A percentile compares a stretch with the other conserved stretches of the same genome.
phyloP scores from a whole-genome alignment of 23 red algal genomes.

The Pyropia yezoensis region DNA sequence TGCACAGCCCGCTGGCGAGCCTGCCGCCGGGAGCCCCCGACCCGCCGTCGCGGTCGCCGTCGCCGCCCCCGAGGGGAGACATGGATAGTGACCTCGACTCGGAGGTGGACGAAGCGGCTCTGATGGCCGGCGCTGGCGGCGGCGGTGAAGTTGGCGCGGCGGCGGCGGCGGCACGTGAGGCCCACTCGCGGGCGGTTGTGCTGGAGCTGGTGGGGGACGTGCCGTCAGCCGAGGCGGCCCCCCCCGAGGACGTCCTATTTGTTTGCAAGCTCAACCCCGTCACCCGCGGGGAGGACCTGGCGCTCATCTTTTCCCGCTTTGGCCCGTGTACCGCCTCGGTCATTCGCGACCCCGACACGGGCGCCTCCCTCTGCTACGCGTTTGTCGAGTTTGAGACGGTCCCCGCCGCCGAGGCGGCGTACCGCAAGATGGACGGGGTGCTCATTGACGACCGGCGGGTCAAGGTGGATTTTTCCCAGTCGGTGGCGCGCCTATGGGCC shows the following conservation, averaged over 20 bases:
- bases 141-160: constrained; percentile 1
- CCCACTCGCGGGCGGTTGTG: constrained; percentile 65
- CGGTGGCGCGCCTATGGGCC: constrained; percentile 73
- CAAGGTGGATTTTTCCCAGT: constrained; percentile 83
- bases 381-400: constrained; percentile 84
- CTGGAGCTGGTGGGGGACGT: constrained; percentile 85
- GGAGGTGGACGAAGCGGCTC: constrained; percentile 7
- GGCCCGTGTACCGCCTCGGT: constrained; percentile 58
- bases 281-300: constrained; percentile 69
- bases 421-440: constrained; percentile 74
- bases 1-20: constrained; percentile 63
- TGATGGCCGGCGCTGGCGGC: constrained; percentile 2
- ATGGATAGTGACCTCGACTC: constrained; percentile 24
- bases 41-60: constrained; percentile 19
- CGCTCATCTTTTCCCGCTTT: constrained; percentile 91
- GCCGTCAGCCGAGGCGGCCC: constrained; percentile 49
- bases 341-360: constrained; percentile 46
- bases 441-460: constrained; percentile 82
- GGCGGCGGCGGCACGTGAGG: constrained; percentile 44
- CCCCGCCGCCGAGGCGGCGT: constrained; percentile 51
- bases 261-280: constrained; percentile 84
- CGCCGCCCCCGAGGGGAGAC: constrained; percentile 28
- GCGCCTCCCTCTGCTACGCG: constrained; percentile 68
- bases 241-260: constrained; percentile 83
- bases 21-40: constrained; percentile 8